Percentiles rank a stretch among this genome's conserved stretches.
Evolutionary conservation across 1,284 basidiomycete species (phyloP).

Genomic region (Austroboletus sp.): DNA sequence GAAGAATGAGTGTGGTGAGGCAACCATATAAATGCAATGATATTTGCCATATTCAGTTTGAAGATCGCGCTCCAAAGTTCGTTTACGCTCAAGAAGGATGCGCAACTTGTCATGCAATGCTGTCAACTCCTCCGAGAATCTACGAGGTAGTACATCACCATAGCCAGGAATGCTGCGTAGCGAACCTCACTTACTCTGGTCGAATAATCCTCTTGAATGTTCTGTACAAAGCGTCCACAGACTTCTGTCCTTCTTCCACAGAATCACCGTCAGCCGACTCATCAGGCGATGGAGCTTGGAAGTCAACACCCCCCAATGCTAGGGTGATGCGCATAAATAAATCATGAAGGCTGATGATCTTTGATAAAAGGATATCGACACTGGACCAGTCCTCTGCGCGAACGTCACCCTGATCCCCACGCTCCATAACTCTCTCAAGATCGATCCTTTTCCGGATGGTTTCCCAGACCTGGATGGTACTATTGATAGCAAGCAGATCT

Average conservation of each 20-base stretch:
- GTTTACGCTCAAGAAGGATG: conserved; percentile 42
- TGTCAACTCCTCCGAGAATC: conserved; percentile 61
- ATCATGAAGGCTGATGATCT: conserved; percentile 49
- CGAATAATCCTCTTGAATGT: conserved; percentile 57
- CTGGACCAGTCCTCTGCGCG: conserved; percentile 46
- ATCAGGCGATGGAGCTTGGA: conserved; percentile 13
- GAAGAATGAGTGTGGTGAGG: conserved; percentile 1
- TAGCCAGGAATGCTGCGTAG: neutral
- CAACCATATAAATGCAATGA: neutral
- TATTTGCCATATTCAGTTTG: conserved; percentile 50
- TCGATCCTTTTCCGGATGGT: conserved; percentile 44
- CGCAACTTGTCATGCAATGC: conserved; percentile 49
- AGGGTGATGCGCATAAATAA: conserved; percentile 56
- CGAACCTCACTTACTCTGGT: conserved; percentile 49
- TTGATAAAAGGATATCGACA: conserved; percentile 50
- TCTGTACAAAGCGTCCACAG: conserved; percentile 9
- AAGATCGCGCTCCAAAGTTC: conserved; percentile 49
- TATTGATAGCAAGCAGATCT: conserved; percentile 61
- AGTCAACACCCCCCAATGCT: conserved; percentile 43
- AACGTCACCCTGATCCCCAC: conserved; percentile 32
- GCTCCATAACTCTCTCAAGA: conserved; percentile 53
- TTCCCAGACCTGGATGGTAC: conserved; percentile 56
- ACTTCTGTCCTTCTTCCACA: conserved; percentile 18
- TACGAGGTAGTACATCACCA: conserved; percentile 28
- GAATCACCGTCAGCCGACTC: conserved; percentile 25